These are phyloP conservation scores for Phialophora tarda DNA, from an alignment of 2,329 filamentous ascomycete genomes.

Conservation along the genomic window DNA sequence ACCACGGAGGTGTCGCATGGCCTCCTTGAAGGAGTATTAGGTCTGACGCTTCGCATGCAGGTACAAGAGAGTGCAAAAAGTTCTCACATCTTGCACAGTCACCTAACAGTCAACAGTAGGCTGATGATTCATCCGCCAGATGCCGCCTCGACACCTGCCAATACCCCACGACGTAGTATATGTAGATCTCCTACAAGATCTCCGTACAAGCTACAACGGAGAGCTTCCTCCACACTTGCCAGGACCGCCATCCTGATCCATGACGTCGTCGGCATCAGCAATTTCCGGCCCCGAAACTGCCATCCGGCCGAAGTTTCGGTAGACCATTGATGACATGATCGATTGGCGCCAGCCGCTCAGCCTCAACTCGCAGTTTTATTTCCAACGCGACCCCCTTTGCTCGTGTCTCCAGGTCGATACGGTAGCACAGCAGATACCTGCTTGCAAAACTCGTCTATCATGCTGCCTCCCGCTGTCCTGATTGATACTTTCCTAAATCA, in stretches of 20 bases:
- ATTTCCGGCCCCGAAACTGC: neutral
- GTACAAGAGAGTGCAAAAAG: constrained; percentile 12
- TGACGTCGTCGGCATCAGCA: constrained; percentile 12
- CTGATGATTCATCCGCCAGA: constrained; percentile 11
- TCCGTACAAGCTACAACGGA: neutral
- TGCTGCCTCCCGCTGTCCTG: neutral
- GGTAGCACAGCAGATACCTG: constrained; percentile 13
- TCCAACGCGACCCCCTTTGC: neutral
- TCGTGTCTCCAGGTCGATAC: constrained; percentile 9
- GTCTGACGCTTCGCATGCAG: constrained; percentile 19
- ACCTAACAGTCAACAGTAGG: neutral
- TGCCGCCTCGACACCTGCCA: neutral
- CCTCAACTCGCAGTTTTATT: neutral
- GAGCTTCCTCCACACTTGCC: constrained; percentile 2
- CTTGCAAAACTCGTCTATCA: neutral
- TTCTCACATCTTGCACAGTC: constrained; percentile 1
- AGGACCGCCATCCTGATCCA: neutral
- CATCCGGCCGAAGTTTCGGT: neutral
- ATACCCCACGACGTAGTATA: neutral
- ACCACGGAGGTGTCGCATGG: constrained; percentile 7
- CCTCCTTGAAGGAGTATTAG: constrained; percentile 13
- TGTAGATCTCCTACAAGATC: neutral
- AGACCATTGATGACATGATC: constrained; percentile 11
- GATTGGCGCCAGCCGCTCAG: neutral
- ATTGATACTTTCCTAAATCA: neutral